phyloP scores from a whole-genome alignment of 306 rosid species.

The Pyrus communis region DNA sequence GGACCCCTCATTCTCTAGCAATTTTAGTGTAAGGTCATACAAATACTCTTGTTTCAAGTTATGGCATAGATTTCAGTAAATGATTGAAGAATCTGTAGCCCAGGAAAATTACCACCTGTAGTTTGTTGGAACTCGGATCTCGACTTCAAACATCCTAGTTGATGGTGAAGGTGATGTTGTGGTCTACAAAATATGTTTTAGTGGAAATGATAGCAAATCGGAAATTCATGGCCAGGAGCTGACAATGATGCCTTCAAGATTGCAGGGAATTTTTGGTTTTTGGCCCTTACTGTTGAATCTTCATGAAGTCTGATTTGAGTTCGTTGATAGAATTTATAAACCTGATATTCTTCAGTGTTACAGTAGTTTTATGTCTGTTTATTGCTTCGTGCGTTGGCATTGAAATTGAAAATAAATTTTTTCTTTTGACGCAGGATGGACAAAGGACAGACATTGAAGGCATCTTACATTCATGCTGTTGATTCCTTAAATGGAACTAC shows the following conservation, averaged over 20 bases:
- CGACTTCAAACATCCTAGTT: background rate
- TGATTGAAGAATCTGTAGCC: background rate
- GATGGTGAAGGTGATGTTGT: background rate
- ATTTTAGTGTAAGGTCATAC: background rate
- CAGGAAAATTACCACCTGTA: background rate
- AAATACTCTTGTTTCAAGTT: background rate
- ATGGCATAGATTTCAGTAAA: background rate
- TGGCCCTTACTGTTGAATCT: too few relatives aligned
- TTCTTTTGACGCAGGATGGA: conserved; percentile 56
- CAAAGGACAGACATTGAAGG: conserved; percentile 66
- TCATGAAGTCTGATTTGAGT: background rate
- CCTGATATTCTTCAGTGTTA: too few relatives aligned
- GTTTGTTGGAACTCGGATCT: background rate
- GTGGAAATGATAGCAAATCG: background rate
- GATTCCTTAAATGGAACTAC: conserved; percentile 47
- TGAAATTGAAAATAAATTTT: background rate
- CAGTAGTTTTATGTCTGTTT: background rate
- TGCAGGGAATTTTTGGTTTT: background rate
- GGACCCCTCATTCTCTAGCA: background rate
- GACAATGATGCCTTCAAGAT: background rate
- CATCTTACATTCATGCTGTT: conserved; percentile 74
- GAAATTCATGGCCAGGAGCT: background rate
- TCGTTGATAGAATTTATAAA: background rate
- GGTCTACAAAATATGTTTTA: background rate
- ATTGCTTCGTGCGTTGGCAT: background rate